Conservation (phyloP, 2,329 filamentous ascomycete genomes). For the Amphichorda felina region DNA sequence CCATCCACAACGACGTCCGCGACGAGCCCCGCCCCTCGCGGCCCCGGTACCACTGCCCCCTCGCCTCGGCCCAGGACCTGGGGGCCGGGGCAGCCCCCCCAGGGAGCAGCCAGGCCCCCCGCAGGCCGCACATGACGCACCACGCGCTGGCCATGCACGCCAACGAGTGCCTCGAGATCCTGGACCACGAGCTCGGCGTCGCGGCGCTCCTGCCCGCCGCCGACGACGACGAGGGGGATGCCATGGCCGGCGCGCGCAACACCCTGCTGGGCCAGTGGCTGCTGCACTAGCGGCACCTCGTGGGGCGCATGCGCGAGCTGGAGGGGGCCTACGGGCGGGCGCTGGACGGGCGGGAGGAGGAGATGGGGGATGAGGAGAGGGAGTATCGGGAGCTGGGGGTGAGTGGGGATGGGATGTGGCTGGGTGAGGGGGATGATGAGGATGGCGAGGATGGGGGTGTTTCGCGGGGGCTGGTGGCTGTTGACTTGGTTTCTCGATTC, state of each 20-base stretch:
- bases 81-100: too few relatives aligned
- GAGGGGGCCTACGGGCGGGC: constrained; percentile 41
- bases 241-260: constrained; percentile 31
- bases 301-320: constrained; percentile 43
- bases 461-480: constrained; percentile 26
- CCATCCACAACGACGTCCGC: constrained; percentile 32
- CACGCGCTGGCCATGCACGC: constrained; percentile 42
- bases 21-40: constrained; percentile 26
- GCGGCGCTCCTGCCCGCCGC: constrained; percentile 41
- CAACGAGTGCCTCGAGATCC: constrained; percentile 45
- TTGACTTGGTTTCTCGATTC: constrained; percentile 39
- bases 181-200: constrained; percentile 45
- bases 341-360: constrained; percentile 28
- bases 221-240: constrained; percentile 17
- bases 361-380: constrained; percentile 17
- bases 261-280: constrained; percentile 47
- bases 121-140: constrained; percentile 23
- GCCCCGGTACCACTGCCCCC: constrained; percentile 32
- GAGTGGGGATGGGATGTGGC: constrained; percentile 26
- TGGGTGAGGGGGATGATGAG: background rate
- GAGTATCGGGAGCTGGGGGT: constrained; percentile 24
- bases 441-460: constrained; percentile 7
- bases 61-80: constrained; percentile 16
- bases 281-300: constrained; percentile 38
- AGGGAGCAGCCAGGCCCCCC: too few relatives aligned